phyloP scores from a whole-genome alignment of 1,139 yeast species.

The Zhuliangozyma blackwelliae region DNA sequence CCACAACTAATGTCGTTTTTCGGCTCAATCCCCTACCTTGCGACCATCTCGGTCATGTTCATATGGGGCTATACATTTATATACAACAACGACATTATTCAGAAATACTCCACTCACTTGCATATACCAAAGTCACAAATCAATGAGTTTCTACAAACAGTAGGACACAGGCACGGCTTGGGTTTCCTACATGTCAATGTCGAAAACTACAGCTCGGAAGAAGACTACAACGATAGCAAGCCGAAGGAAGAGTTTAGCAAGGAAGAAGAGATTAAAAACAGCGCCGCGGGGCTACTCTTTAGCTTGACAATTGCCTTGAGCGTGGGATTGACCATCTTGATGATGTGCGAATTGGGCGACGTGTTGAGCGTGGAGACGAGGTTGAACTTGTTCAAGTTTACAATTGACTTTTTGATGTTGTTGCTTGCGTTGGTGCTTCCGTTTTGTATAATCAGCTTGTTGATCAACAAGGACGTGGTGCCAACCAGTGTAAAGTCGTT shows the following conservation, averaged over 20 bases:
- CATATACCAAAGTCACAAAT: constrained; percentile 18
- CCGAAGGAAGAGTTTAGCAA: neutral
- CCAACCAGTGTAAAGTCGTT: constrained; percentile 14
- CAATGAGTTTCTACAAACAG: constrained; percentile 16
- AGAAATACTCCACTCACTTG: constrained; percentile 17
- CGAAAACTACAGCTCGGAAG: constrained; percentile 14
- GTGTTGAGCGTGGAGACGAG: constrained; percentile 19
- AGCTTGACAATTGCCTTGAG: constrained; percentile 29
- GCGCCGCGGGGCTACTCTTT: constrained; percentile 24
- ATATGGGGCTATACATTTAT: constrained; percentile 20
- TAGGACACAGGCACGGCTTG: constrained; percentile 13
- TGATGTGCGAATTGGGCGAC: constrained; percentile 37
- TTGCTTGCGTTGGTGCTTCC: constrained; percentile 33
- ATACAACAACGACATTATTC: constrained; percentile 24
- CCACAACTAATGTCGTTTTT: constrained; percentile 4
- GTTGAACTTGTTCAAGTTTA: constrained; percentile 24
- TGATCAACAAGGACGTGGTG: constrained; percentile 23
- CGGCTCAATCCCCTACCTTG: constrained; percentile 4
- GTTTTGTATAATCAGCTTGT: constrained; percentile 26
- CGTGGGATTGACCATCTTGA: constrained; percentile 28
- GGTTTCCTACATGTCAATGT: constrained; percentile 17
- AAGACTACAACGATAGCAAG: constrained; percentile 8
- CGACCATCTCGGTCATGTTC: constrained; percentile 6
- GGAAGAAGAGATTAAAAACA: constrained; percentile 4
- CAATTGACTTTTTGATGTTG: constrained; percentile 30